Base-by-base conservation (phyloP, 78 protist species). In the Planoprotostelium fungivorum region DNA sequence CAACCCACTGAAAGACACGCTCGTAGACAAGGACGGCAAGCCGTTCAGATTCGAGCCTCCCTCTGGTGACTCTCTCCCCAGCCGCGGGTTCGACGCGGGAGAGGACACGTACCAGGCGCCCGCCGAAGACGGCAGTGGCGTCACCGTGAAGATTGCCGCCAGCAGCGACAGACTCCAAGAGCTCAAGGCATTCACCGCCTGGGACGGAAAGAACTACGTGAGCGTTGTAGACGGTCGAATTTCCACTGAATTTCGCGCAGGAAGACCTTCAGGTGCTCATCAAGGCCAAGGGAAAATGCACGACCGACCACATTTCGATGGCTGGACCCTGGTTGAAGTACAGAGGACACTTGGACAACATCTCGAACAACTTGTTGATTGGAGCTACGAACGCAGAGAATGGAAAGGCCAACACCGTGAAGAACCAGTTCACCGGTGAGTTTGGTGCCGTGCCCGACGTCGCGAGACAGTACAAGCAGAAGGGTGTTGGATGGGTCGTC, bases 241-340 rank as follows among this genome's bases (percentile, higher is more conserved):
- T 51, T 5, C 5, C 73, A 51, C 16, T 5, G 5, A 16, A 16
- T 51, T 5, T 25, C 73, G 73, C 16, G 73, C 73, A 51, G 73
- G 73, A 51, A 51, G 91, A 96, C 88, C 31, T 85, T 88, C 94
- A 92, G 84, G 91, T 98, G 28, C 93, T 98, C 73, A 94, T 98
- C 95, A 97, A 97, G 95, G 96, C 94, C 84, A 90, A 93, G 94
- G 99, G 99, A 91, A 98, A 98, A 94, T 97, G 98, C 96, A 98
- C 99, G 87, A 98, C 99, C 29, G 99, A 98, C 93, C 99, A 98
- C 97, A 98, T 98, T 51, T 94, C 97, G 28, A 91, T 91, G 97
- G 99, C 98, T 38, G 99, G 99, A 39, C 98, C 98, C 73, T 98
- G 99, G 99, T 95, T 98, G 91, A 96, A 96, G 95, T 94, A 96